Conservation (phyloP, 257 asterid genomes). For the Salvia splendens region DNA sequence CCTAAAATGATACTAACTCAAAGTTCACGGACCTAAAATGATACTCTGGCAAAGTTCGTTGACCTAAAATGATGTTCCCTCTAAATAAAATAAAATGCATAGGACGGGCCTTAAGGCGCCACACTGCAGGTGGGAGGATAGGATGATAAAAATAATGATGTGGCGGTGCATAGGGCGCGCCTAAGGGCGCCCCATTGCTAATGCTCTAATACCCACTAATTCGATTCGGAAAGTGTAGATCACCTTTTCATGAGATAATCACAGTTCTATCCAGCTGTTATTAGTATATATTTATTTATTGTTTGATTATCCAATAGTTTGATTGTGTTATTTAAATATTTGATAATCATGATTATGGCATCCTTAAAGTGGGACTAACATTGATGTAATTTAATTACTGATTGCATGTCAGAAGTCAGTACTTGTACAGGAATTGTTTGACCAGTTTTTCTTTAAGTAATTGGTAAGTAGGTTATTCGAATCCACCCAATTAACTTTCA, state of each 20-base stretch:
- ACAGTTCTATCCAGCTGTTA: conserved; percentile 2
- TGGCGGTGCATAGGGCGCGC: no score
- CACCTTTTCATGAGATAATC: background rate
- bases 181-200: no score
- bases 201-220: background rate
- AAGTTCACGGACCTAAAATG: no score
- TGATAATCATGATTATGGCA: conserved; percentile 33
- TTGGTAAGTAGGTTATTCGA: no score
- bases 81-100: no score
- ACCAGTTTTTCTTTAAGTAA: conserved; percentile 20
- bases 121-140: no score
- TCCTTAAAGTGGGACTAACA: conserved; percentile 37
- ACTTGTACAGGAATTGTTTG: conserved; percentile 34
- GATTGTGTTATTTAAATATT: background rate
- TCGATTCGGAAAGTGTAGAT: background rate
- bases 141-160: no score
- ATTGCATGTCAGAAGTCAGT: conserved; percentile 31
- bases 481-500: background rate
- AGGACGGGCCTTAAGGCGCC: no score
- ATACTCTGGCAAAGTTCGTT: no score
- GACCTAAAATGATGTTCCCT: no score
- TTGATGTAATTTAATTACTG: conserved; percentile 24
- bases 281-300: background rate
- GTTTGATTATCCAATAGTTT: background rate
- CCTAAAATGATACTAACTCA: no score